Percentiles rank a stretch among this genome's conserved stretches.
Evolutionary conservation across 768 basidiomycete species (phyloP).

Genomic region (Boletus speciosus): DNA sequence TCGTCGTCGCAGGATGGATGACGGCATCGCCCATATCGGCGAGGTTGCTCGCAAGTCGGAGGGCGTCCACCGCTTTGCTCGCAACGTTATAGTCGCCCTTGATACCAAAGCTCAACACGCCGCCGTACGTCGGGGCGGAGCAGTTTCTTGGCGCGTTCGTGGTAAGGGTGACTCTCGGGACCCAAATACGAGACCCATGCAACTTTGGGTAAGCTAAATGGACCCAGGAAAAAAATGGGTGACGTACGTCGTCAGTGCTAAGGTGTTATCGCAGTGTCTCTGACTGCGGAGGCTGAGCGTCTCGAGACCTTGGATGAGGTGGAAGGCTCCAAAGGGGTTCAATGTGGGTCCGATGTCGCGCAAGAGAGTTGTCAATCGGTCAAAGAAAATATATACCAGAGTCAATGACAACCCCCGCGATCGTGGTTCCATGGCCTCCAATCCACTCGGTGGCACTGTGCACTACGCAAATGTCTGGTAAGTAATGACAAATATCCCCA

Average conservation of each 20-base stretch:
- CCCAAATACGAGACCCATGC: slow-evolving; percentile 81
- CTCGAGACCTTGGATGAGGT: slow-evolving; percentile 58
- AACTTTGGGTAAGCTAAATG: slow-evolving; percentile 36
- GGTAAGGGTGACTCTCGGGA: slow-evolving; percentile 55
- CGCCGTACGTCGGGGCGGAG: slow-evolving; percentile 58
- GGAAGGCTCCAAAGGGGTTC: slow-evolving; percentile 57
- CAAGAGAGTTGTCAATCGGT: slow-evolving; percentile 24
- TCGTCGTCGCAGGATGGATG: slow-evolving; percentile 57
- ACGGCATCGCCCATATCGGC: slow-evolving; percentile 70
- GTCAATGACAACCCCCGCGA: slow-evolving; percentile 62
- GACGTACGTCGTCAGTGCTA: slow-evolving; percentile 44
- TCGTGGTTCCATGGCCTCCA: slow-evolving; percentile 63
- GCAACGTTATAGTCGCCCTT: slow-evolving; percentile 52
- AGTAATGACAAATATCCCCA: background rate
- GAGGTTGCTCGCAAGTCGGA: slow-evolving; percentile 68
- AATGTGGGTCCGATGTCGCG: slow-evolving; percentile 53
- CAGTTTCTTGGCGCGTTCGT: slow-evolving; percentile 54
- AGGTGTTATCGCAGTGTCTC: slow-evolving; percentile 55
- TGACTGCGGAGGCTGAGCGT: slow-evolving; percentile 58
- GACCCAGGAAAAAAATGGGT: too few species aligned
- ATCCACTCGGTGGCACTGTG: slow-evolving; percentile 69
- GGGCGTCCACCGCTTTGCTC: slow-evolving; percentile 61
- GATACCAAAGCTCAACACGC: slow-evolving; percentile 76
- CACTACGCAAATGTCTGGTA: slow-evolving; percentile 27
- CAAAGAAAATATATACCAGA: slow-evolving; percentile 36